phyloP scores from a whole-genome alignment of 768 basidiomycete species.

The Calocybe gangraenosa region DNA sequence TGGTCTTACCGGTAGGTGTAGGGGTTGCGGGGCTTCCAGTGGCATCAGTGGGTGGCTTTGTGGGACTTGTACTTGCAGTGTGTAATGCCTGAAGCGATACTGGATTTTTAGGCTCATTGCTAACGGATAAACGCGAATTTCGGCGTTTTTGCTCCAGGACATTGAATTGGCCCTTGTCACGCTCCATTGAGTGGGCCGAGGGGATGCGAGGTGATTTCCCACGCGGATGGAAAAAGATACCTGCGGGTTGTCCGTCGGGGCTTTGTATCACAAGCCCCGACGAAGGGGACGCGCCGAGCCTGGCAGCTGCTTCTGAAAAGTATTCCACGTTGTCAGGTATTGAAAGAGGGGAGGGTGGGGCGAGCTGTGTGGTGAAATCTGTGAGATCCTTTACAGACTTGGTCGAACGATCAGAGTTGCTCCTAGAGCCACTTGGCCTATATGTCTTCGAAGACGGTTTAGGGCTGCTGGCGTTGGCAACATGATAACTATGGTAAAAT shows the following conservation, averaged over 20 bases:
- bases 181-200: slow-evolving; percentile 40
- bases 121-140: slow-evolving; percentile 19
- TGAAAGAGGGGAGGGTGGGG: slow-evolving; percentile 70
- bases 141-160: slow-evolving; percentile 23
- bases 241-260: slow-evolving; percentile 91
- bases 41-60: slow-evolving; percentile 7
- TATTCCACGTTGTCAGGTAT: slow-evolving; percentile 74
- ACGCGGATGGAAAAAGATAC: slow-evolving; percentile 91
- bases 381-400: slow-evolving; percentile 47
- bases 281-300: slow-evolving; percentile 70
- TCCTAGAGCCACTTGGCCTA: slow-evolving; percentile 49
- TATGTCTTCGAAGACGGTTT: slow-evolving; percentile 38
- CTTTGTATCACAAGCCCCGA: slow-evolving; percentile 89
- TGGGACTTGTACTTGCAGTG: slow-evolving; percentile 16
- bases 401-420: slow-evolving; percentile 60
- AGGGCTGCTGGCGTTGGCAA: slow-evolving; percentile 22
- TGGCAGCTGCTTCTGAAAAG: slow-evolving; percentile 64
- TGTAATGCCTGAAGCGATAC: slow-evolving; percentile 33
- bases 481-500: slow-evolving; percentile 37
- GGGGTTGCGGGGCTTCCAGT: no score
- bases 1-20: no score
- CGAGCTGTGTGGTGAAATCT: slow-evolving; percentile 31
- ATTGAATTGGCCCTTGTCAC: slow-evolving; percentile 36
- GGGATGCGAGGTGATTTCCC: slow-evolving; percentile 32
- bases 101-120: slow-evolving; percentile 16